A percentile compares a stretch with the other conserved stretches of the same genome.
Conservation (phyloP, 2,329 filamentous ascomycete species). For the Amylocarpus encephaloides region DNA sequence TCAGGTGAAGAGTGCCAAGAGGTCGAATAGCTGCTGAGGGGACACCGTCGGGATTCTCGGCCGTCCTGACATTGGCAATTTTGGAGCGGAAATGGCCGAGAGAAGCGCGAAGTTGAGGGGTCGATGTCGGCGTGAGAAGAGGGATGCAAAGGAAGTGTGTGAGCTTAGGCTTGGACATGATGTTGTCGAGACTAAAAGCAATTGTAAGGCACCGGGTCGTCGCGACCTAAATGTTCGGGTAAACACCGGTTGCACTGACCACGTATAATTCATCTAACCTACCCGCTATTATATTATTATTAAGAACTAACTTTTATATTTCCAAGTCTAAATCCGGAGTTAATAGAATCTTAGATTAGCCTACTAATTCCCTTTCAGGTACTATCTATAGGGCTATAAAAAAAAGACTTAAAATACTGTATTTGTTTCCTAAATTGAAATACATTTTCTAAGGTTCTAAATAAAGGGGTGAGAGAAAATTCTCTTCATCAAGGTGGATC, state of each 20-base stretch:
- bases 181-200: background rate
- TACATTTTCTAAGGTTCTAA: too few relatives aligned
- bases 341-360: too few relatives aligned
- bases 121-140: slow-evolving; percentile 55
- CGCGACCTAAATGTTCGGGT: background rate
- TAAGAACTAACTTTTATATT: too few relatives aligned
- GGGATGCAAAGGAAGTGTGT: slow-evolving; percentile 77
- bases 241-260: background rate
- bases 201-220: background rate
- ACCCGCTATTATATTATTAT: too few relatives aligned
- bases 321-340: too few relatives aligned
- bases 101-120: slow-evolving; percentile 57
- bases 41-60: slow-evolving; percentile 41
- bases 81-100: slow-evolving; percentile 45
- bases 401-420: too few relatives aligned
- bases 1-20: slow-evolving; percentile 75
- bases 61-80: slow-evolving; percentile 36
- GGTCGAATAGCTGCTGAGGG: slow-evolving; percentile 66
- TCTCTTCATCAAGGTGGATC: too few relatives aligned
- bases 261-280: too few relatives aligned
- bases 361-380: too few relatives aligned
- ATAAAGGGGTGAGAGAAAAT: too few relatives aligned
- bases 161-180: slow-evolving; percentile 33
- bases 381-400: too few relatives aligned
- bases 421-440: too few relatives aligned